Base-by-base conservation (phyloP, 495 filamentous ascomycete genomes). In the Xylaria acuta region DNA sequence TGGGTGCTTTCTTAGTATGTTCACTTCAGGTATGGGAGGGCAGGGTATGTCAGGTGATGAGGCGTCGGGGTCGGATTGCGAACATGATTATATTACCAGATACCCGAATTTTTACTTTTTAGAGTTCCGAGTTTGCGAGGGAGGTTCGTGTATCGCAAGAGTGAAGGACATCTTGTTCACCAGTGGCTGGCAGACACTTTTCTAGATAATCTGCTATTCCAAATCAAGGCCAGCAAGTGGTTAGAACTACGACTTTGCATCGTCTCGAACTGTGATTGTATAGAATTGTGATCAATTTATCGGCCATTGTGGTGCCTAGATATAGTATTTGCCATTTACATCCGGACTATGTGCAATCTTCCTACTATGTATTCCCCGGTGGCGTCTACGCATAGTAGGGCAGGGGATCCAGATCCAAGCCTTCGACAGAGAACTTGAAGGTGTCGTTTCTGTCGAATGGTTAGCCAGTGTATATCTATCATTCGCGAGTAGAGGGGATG, bases 391-490 rank as follows among this genome's bases (percentile, higher is more conserved):
- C 5, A 36, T 72, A 79, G 59, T 87, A 93, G 22, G 90, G 92
- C 56, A 94, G 89, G 32, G 94, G 93, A 73, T 86, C 87, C 71
- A 97, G 76, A 79, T 95, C 92, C 68, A 86, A 63, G 1, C 93
- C 94, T 59, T 91, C 87, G 5, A 97, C 93, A 0, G 86, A 89
- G 53, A 97, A 83, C 77, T 90, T 90, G 80, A 97, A 97, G 3
- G 91, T 85, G 81, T 97, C 94, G 72, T 90, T 94, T 56, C 93
- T 86, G 38, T n/a, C 71, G 53, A 60, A 8, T 41, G 1, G 30
- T 65, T 34, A 64, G 43, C 22, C 5, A 16, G 8, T 7, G 22
- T 27, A 27, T 20, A 22, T 59, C 60, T 30, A 64, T 14, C 2
- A 49, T 45, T 1, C 14, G 18, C 16, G 32, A 41, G 43, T 14